These are phyloP conservation scores for Pyrenophora teres DNA, from an alignment of 2,329 filamentous ascomycete species.

Conservation along the genomic window DNA sequence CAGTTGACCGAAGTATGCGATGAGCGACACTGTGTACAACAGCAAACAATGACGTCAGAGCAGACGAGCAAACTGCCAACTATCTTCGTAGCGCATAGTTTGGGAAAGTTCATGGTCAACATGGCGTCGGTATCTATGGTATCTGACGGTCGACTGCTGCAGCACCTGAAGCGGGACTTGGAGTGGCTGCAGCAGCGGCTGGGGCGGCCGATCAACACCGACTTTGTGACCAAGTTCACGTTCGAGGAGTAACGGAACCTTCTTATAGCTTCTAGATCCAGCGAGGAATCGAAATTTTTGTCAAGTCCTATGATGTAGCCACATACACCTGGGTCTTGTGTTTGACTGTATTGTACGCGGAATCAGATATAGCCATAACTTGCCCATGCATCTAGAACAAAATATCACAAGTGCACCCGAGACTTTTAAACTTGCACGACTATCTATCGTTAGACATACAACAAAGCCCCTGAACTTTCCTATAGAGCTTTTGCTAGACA, in stretches of 20 bases:
- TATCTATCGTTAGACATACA: too few species aligned
- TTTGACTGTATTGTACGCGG: too few species aligned
- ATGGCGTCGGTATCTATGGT: slow-evolving; percentile 43
- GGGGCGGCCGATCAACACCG: slow-evolving; percentile 37
- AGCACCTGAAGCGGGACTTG: slow-evolving; percentile 43
- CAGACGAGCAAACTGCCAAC: slow-evolving; percentile 38
- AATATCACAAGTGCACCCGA: too few species aligned
- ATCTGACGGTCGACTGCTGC: slow-evolving; percentile 37
- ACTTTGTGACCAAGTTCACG: slow-evolving; percentile 45
- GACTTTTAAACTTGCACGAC: too few species aligned
- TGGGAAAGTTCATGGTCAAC: slow-evolving; percentile 39
- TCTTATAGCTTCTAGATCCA: too few species aligned
- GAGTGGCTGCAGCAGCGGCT: slow-evolving; percentile 47
- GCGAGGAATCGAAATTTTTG: too few species aligned
- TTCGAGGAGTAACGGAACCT: slow-evolving; percentile 21
- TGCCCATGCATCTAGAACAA: too few species aligned
- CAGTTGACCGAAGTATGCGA: slow-evolving; percentile 27
- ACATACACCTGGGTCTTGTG: too few species aligned
- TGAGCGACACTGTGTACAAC: neutral
- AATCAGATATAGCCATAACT: too few species aligned
- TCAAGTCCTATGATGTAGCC: too few species aligned
- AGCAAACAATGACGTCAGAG: slow-evolving; percentile 17
- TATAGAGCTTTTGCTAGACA: too few species aligned
- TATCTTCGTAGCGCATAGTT: slow-evolving; percentile 41
- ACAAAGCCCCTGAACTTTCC: too few species aligned